phyloP scores from a whole-genome alignment of 2,329 filamentous ascomycete species.

The Penicillium sclerotigenum region DNA sequence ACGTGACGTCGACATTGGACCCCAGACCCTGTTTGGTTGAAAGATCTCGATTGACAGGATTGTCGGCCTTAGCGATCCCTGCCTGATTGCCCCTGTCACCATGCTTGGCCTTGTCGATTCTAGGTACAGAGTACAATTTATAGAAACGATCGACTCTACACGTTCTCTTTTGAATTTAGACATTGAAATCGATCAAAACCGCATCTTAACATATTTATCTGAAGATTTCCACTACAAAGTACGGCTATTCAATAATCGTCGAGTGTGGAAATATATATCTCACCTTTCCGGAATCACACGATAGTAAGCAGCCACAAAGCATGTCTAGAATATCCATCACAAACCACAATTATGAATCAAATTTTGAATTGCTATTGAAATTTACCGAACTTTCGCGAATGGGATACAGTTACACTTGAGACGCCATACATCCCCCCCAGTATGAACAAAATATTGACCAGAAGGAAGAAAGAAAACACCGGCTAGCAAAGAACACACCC shows the following conservation, averaged over 20 bases:
- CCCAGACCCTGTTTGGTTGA: not conserved
- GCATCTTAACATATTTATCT: too few species aligned
- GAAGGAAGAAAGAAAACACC: conserved; percentile 16
- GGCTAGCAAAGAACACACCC: conserved; percentile 20
- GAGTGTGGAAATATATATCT: not conserved
- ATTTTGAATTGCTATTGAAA: not conserved
- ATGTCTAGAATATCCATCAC: not conserved
- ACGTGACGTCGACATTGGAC: not conserved
- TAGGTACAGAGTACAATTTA: not conserved
- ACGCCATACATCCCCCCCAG: conserved; percentile 22
- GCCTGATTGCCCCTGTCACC: conserved; percentile 19
- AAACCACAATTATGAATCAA: not conserved
- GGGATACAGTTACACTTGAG: conserved; percentile 21
- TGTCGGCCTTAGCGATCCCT: conserved; percentile 22
- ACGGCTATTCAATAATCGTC: not conserved
- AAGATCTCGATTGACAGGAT: conserved; percentile 26
- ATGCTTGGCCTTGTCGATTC: conserved; percentile 18
- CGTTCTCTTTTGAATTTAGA: not conserved
- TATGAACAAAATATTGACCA: conserved; percentile 12
- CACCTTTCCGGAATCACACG: not conserved
- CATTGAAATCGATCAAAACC: too few species aligned
- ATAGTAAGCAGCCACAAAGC: conserved; percentile 1
- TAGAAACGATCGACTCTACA: conserved; percentile 19
- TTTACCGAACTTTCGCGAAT: conserved; percentile 18
- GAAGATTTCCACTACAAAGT: not conserved